Evolutionary conservation across 495 filamentous ascomycete genomes (phyloP), one percentile per base, ranked within the genome.

Genomic region (Tetracladium setigerum): DNA sequence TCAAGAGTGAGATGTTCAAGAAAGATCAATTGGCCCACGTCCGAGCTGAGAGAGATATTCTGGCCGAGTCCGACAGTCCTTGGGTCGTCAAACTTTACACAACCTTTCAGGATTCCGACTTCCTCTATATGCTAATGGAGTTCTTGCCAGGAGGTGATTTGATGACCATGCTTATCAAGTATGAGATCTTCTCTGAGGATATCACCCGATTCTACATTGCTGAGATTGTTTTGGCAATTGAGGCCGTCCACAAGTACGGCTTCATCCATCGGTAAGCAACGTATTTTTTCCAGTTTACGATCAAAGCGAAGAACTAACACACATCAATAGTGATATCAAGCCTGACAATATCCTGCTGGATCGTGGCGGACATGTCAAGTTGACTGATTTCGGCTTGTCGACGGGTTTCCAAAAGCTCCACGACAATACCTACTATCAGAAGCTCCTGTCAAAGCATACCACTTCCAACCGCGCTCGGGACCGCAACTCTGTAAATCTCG

Each of bases 101-200:
- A 14, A 95, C 92, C 6, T 99, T 97, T 71, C 92, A 99, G 64
- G 92, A 99, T 64, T 70, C 75, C 40, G 89, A 89, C 48, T 97
- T 95, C 68, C 74, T 99, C 12, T 97, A 99, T 69, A 86, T 99
- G 78, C 78, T 99, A 47, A 97, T 99, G 92, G 92, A 99, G 67
- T 99, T 96, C 67, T 77, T 97, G 57, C 92, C 92, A 12, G 92
- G 92, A 62, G 92, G 92, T 59, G 92, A 99, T 73, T 66, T 99
- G 60, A 99, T 99, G 92, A 99, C 92, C 30, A 99, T 99, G 92
- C 76, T 99, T 56, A 99, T 99, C 69, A 97, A 96, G 72, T 97
- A 99, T 61, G 92, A 99, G 64, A 95, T 99, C 58, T 99, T 99
- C 67, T 94, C 89, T 0, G 89, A 96, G 62, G 92, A 97, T 49